Percentiles rank a stretch among this genome's conserved stretches.
Conservation (phyloP, 345 rosid species). For the Moricandia arvensis region DNA sequence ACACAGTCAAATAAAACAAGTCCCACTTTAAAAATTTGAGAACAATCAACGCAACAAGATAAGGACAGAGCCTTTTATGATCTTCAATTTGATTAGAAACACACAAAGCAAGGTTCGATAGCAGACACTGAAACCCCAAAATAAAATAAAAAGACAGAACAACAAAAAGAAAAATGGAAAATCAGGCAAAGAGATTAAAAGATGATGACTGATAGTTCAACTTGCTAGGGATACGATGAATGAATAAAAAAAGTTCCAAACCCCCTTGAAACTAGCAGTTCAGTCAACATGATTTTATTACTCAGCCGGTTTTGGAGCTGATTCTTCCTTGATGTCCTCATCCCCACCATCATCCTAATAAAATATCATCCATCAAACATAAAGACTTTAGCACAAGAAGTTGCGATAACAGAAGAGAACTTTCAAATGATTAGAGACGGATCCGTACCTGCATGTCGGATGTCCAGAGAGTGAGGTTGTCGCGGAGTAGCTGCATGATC, state of each 20-base stretch:
- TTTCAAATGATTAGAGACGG: not conserved
- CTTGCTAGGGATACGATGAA: constrained; percentile 26
- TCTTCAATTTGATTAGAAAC: constrained; percentile 34
- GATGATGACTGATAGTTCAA: constrained; percentile 9
- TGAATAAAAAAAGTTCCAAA: not conserved
- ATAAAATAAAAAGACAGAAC: not conserved
- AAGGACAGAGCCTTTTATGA: constrained; percentile 20
- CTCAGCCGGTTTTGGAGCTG: constrained; percentile 66
- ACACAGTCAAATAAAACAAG: constrained; percentile 6
- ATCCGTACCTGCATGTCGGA: constrained; percentile 87
- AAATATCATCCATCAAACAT: not conserved
- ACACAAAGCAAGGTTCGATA: constrained; percentile 30
- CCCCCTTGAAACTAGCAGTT: constrained; percentile 32
- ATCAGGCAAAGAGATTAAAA: constrained; percentile 26
- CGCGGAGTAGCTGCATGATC: constrained; percentile 99
- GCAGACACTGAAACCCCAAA: constrained; percentile 23
- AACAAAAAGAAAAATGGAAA: not conserved
- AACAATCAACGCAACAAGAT: constrained; percentile 7
- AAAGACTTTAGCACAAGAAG: not conserved
- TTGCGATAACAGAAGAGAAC: not conserved
- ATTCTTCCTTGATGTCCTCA: constrained; percentile 73
- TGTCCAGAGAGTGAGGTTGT: constrained; percentile 97
- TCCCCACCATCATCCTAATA: constrained; percentile 80
- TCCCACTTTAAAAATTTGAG: not conserved
- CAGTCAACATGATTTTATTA: constrained; percentile 33